Percentiles rank a stretch among this genome's conserved stretches.
These are phyloP conservation scores for Corynespora cassiicola DNA, from an alignment of 2,329 filamentous ascomycete species.

Conservation along the genomic window DNA sequence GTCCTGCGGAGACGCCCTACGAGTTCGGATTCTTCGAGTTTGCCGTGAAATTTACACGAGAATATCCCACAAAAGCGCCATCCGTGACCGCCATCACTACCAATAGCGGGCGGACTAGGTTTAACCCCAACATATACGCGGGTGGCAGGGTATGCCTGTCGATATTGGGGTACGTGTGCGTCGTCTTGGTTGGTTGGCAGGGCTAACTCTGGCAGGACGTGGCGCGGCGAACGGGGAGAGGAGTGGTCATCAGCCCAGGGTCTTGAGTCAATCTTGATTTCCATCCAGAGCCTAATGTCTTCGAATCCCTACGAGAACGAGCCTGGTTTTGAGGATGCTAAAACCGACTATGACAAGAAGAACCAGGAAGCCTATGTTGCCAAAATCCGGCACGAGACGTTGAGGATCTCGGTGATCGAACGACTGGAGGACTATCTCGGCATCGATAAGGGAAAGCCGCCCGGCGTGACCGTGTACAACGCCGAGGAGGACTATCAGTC, in stretches of 20 bases:
- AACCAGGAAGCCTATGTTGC: constrained; percentile 77
- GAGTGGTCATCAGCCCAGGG: constrained; percentile 97
- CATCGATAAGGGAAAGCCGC: constrained; percentile 56
- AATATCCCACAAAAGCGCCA: constrained; percentile 77
- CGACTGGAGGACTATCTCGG: constrained; percentile 80
- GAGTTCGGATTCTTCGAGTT: constrained; percentile 99
- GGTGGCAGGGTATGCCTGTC: constrained; percentile 93
- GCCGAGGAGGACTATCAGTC: constrained; percentile 57
- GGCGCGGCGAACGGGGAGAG: constrained; percentile 87
- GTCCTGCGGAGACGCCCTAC: constrained; percentile 92
- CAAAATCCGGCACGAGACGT: constrained; percentile 91
- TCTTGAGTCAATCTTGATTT: constrained; percentile 90
- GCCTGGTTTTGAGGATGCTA: constrained; percentile 85
- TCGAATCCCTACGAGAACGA: constrained; percentile 95
- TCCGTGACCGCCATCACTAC: constrained; percentile 76
- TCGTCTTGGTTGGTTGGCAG: constrained; percentile 1
- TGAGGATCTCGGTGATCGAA: constrained; percentile 85
- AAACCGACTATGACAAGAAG: constrained; percentile 71
- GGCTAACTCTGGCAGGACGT: constrained; percentile 69
- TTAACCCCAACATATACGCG: constrained; percentile 97
- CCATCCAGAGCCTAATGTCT: constrained; percentile 96
- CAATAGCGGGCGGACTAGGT: constrained; percentile 84
- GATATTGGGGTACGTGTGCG: constrained; percentile 74
- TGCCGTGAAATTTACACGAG: constrained; percentile 76
- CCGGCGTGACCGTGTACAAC: constrained; percentile 53